These are phyloP conservation scores for Pyrrhoderma noxium DNA, from an alignment of 1,284 basidiomycete species.

Conservation along the genomic window DNA sequence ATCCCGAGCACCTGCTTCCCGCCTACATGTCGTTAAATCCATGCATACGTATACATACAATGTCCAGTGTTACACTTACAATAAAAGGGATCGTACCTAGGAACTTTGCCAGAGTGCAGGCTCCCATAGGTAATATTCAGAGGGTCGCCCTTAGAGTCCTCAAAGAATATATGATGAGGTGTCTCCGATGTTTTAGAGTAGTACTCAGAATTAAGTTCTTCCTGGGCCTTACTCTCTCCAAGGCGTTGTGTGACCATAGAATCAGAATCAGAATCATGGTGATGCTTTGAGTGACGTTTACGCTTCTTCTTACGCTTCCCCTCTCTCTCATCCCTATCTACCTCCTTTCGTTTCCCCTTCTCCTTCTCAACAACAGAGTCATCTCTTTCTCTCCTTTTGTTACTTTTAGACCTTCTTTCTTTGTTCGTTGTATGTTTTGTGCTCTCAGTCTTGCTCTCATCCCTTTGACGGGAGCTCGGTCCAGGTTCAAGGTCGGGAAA, in stretches of 20 bases:
- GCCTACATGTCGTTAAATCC: constrained; percentile 38
- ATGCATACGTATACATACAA: background rate
- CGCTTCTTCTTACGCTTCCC: background rate
- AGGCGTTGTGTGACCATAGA: too few relatives aligned
- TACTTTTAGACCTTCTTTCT: constrained; percentile 9
- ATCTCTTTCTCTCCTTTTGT: constrained; percentile 6
- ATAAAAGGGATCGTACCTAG: constrained; percentile 53
- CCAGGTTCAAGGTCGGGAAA: constrained; percentile 20
- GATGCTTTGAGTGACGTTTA: background rate
- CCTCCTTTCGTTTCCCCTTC: too few relatives aligned
- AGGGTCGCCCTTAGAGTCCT: constrained; percentile 62
- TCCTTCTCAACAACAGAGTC: too few relatives aligned
- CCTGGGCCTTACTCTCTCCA: background rate
- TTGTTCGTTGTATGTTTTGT: constrained; percentile 7
- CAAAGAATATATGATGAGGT: constrained; percentile 41
- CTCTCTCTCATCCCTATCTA: too few relatives aligned
- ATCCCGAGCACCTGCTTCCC: constrained; percentile 61
- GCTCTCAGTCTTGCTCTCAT: constrained; percentile 6
- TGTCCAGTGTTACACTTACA: constrained; percentile 34
- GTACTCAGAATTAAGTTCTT: background rate
- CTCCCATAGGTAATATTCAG: constrained; percentile 67
- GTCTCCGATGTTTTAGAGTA: background rate
- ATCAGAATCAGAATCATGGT: too few relatives aligned
- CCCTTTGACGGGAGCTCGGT: constrained; percentile 5
- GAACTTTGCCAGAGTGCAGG: constrained; percentile 55